Conservation (phyloP, 2,329 filamentous ascomycete species). For the Microdochium trichocladiopsis region DNA sequence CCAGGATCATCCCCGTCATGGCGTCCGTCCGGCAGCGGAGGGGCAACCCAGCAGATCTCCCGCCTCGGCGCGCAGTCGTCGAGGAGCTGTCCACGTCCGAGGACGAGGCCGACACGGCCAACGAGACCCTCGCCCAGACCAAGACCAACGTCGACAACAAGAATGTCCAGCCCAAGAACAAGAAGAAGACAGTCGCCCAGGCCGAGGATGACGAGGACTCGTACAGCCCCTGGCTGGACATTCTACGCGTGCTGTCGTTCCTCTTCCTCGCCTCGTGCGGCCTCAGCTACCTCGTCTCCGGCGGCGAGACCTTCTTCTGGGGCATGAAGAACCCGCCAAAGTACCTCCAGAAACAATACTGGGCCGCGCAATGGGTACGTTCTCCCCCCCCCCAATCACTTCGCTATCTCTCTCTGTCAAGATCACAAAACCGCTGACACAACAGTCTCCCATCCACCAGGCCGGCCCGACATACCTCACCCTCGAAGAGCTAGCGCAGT, state of each 20-base stretch:
- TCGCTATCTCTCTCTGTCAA: background rate
- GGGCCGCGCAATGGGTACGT: slow-evolving; percentile 56
- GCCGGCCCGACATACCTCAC: slow-evolving; percentile 62
- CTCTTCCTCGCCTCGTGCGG: slow-evolving; percentile 58
- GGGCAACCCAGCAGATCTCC: background rate
- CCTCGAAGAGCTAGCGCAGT: slow-evolving; percentile 62
- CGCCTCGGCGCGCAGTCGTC: slow-evolving; percentile 1
- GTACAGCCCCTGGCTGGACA: slow-evolving; percentile 51
- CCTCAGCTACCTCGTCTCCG: slow-evolving; percentile 70
- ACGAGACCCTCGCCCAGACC: slow-evolving; percentile 8
- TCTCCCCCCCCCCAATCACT: background rate
- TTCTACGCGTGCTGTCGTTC: slow-evolving; percentile 63
- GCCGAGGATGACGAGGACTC: slow-evolving; percentile 55
- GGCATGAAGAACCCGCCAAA: slow-evolving; percentile 52
- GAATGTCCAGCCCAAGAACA: slow-evolving; percentile 7
- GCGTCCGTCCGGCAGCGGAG: slow-evolving; percentile 12
- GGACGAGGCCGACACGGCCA: slow-evolving; percentile 3
- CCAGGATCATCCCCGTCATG: background rate
- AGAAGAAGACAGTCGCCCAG: slow-evolving; percentile 12
- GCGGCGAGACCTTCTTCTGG: slow-evolving; percentile 65
- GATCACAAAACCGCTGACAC: slow-evolving; percentile 3
- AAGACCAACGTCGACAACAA: slow-evolving; percentile 6
- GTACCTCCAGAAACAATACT: slow-evolving; percentile 50
- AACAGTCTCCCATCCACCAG: slow-evolving; percentile 34
- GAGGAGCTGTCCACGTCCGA: slow-evolving; percentile 8